phyloP scores from a whole-genome alignment of 768 basidiomycete species.

The Boletus coccyginus region DNA sequence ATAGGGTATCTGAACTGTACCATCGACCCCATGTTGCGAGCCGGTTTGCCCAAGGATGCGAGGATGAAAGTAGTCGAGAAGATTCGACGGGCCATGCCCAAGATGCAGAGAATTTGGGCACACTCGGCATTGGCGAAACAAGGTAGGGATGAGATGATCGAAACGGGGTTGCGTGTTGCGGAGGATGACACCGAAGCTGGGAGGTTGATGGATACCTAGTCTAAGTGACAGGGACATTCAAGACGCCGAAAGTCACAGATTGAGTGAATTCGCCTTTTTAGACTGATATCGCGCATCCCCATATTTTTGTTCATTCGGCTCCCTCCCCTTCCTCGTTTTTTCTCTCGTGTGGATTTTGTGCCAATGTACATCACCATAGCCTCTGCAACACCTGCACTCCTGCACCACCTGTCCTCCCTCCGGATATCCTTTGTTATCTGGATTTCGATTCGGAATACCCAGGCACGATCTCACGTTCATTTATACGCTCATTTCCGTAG shows the following conservation, averaged over 20 bases:
- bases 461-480: too few species aligned
- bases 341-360: not conserved
- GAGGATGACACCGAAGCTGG: not conserved
- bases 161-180: not conserved
- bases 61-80: not conserved
- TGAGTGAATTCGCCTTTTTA: constrained; percentile 73
- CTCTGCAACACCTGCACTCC: not conserved
- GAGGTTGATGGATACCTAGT: not conserved
- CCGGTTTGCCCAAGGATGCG: not conserved
- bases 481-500: constrained; percentile 10
- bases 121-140: constrained; percentile 3
- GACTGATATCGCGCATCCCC: constrained; percentile 23
- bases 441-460: too few species aligned
- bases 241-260: constrained; percentile 64
- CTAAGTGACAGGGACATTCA: too few species aligned
- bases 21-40: not conserved
- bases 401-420: not conserved
- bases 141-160: not conserved
- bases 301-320: not conserved
- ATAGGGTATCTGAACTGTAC: not conserved
- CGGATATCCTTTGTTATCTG: too few species aligned
- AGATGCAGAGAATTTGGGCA: constrained; percentile 1
- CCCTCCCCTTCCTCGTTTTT: not conserved
- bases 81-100: not conserved
- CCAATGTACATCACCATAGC: not conserved